A percentile compares a stretch with the other conserved stretches of the same genome.
Conservation (phyloP, 202 grass and related monocot species). For the Digitaria exilis region DNA sequence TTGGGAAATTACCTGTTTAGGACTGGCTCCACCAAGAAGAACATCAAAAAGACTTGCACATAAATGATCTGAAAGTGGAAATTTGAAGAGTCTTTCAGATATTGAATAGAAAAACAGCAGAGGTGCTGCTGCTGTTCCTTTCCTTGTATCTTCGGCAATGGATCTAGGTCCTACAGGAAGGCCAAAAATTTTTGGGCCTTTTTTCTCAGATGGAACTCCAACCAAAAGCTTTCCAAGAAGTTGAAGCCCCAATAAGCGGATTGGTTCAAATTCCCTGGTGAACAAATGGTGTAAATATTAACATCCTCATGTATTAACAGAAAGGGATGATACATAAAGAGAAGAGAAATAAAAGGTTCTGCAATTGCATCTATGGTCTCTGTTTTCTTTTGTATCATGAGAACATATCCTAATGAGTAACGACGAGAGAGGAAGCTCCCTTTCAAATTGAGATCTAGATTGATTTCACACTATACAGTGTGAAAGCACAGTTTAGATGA, state of each 20-base stretch:
- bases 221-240: conserved; percentile 92
- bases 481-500: neutral
- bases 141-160: conserved; percentile 66
- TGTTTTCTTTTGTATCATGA: no score
- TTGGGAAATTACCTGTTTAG: conserved; percentile 81
- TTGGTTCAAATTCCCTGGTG: conserved; percentile 80
- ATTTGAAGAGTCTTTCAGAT: conserved; percentile 88
- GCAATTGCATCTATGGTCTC: neutral
- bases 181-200: conserved; percentile 81
- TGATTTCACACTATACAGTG: neutral
- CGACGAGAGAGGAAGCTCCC: conserved; percentile 34
- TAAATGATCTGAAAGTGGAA: conserved; percentile 87
- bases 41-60: conserved; percentile 92
- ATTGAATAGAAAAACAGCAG: conserved; percentile 82
- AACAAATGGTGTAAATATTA: conserved; percentile 8
- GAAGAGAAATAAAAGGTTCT: neutral
- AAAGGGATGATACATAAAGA: conserved; percentile 16
- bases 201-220: conserved; percentile 84
- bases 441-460: conserved; percentile 45
- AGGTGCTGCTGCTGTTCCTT: conserved; percentile 45
- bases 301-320: neutral
- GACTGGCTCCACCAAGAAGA: conserved; percentile 98
- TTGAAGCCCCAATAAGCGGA: conserved; percentile 90
- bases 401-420: neutral
- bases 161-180: conserved; percentile 80